A percentile compares a stretch with the other conserved stretches of the same genome.
Evolutionary conservation across 176 grass and related monocot genomes (phyloP).

Genomic region (Areca catechu): DNA sequence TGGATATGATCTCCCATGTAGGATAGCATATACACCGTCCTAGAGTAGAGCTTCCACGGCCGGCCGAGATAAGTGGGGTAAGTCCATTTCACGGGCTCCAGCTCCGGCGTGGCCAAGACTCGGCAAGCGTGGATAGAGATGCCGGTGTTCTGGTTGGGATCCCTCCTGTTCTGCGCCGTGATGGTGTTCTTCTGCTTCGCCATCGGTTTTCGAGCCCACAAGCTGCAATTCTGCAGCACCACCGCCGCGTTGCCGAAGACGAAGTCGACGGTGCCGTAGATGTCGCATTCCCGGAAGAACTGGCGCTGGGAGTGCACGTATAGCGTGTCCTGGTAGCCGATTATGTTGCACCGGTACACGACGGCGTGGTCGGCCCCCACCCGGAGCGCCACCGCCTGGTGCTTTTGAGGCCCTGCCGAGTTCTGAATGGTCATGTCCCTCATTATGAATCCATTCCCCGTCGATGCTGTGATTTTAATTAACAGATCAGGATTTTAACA

Average conservation of each 20-base stretch:
- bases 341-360: constrained; percentile 45
- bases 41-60: constrained; percentile 56
- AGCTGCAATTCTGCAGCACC: constrained; percentile 69
- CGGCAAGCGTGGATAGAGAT: constrained; percentile 51
- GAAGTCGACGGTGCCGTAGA: constrained; percentile 59
- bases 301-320: constrained; percentile 58
- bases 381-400: constrained; percentile 48
- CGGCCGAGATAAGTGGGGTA: constrained; percentile 48
- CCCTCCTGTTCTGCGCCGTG: constrained; percentile 39
- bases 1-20: constrained; percentile 47
- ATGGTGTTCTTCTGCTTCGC: constrained; percentile 50
- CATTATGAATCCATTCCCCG: constrained; percentile 40
- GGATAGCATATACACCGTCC: constrained; percentile 46
- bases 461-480: constrained; percentile 20
- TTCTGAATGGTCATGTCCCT: constrained; percentile 61
- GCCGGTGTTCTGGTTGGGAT: constrained; percentile 67
- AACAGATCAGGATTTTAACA: not conserved
- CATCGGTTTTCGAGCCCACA: constrained; percentile 42
- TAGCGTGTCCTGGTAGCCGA: constrained; percentile 54
- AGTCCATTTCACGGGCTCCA: constrained; percentile 10
- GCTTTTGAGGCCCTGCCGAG: constrained; percentile 25
- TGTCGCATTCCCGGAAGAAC: constrained; percentile 55
- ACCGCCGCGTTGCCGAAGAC: constrained; percentile 65
- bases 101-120: constrained; percentile 23
- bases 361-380: constrained; percentile 52